Evolutionary conservation across 2,329 filamentous ascomycete species (phyloP).

Genomic region (Alternaria triticina): DNA sequence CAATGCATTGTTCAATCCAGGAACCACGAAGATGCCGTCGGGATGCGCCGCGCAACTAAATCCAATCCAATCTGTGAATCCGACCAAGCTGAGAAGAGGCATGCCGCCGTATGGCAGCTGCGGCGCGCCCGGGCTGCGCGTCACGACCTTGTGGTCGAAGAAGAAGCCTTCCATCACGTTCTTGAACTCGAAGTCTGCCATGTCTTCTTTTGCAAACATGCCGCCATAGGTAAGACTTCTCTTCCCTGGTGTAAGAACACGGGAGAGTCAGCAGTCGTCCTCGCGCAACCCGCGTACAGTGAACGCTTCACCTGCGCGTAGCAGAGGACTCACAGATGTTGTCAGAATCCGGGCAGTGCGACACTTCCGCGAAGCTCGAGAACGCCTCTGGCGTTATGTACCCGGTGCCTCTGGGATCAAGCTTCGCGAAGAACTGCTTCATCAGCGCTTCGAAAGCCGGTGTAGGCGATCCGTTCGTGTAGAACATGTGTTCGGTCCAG

Average conservation of each 20-base stretch:
- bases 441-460: neutral
- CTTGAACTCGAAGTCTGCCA: slow-evolving; percentile 2
- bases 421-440: neutral
- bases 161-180: slow-evolving; percentile 1
- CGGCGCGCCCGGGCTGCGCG: neutral
- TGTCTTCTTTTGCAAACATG: slow-evolving; percentile 1
- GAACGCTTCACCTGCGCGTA: neutral
- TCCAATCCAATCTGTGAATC: neutral
- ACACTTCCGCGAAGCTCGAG: neutral
- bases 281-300: neutral
- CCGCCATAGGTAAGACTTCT: neutral
- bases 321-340: neutral
- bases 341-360: neutral
- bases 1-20: neutral
- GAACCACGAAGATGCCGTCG: neutral
- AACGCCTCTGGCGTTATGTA: neutral
- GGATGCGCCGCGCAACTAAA: neutral
- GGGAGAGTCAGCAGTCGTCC: neutral
- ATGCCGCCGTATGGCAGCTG: slow-evolving; percentile 1
- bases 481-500: slow-evolving; percentile 3
- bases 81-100: slow-evolving; percentile 1
- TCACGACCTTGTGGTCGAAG: slow-evolving; percentile 2
- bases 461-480: neutral
- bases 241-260: neutral
- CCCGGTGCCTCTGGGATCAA: neutral